A percentile compares a stretch with the other conserved stretches of the same genome.
phyloP scores from a whole-genome alignment of 352 stramenopile species.

The Globisporangium middletonii region DNA sequence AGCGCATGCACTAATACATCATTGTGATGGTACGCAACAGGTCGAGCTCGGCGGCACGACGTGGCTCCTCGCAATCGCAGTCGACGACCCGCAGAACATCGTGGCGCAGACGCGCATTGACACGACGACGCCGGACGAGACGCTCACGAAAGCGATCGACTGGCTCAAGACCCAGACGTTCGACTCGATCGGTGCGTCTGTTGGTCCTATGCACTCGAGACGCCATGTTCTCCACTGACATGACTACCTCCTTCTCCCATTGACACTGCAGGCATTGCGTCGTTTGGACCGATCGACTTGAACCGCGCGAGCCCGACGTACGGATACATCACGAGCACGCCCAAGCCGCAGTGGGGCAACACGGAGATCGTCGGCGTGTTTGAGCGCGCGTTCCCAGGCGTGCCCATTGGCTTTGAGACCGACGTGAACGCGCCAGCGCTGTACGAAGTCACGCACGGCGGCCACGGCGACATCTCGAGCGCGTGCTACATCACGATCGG shows the following conservation, averaged over 20 bases:
- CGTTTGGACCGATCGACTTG: conserved; percentile 92
- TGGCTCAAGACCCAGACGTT: conserved; percentile 85
- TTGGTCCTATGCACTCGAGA: background rate
- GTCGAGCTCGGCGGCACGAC: conserved; percentile 95
- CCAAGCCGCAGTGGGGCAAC: conserved; percentile 92
- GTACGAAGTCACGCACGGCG: conserved; percentile 88
- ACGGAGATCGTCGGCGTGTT: conserved; percentile 74
- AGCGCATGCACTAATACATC: background rate
- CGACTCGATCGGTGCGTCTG: conserved; percentile 51
- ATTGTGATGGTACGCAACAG: conserved; percentile 14
- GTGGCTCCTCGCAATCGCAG: conserved; percentile 91
- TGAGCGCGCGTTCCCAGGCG: conserved; percentile 58
- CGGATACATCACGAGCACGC: conserved; percentile 93
- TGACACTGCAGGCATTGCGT: conserved; percentile 80
- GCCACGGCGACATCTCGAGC: conserved; percentile 69
- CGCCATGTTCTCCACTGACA: background rate
- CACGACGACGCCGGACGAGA: conserved; percentile 85
- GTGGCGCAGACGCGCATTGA: conserved; percentile 73
- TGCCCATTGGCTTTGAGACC: conserved; percentile 92
- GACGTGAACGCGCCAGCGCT: conserved; percentile 97
- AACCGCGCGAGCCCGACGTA: conserved; percentile 79
- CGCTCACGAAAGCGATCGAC: conserved; percentile 58
- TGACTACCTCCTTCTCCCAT: background rate
- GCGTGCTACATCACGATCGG: conserved; percentile 95
- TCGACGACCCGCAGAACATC: conserved; percentile 86